phyloP scores from a whole-genome alignment of 2,329 filamentous ascomycete species.

The Trichoderma atroviride region DNA sequence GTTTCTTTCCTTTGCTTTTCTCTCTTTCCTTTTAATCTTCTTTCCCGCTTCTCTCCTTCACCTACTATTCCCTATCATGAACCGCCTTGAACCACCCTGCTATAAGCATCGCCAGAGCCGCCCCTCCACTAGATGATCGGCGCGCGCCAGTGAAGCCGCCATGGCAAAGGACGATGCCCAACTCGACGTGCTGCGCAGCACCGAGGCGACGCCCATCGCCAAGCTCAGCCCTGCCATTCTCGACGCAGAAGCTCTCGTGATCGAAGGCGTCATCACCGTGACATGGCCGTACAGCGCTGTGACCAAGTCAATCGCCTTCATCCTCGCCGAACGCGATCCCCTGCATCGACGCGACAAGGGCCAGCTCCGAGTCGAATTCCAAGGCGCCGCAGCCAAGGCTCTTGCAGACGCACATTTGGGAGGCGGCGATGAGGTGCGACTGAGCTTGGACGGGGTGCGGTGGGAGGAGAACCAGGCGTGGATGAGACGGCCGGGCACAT shows the following conservation, averaged over 20 bases:
- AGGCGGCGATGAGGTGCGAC: slow-evolving; percentile 74
- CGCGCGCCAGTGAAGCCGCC: slow-evolving; percentile 23
- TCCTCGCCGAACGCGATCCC: slow-evolving; percentile 83
- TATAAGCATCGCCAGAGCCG: slow-evolving; percentile 16
- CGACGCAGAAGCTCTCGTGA: slow-evolving; percentile 45
- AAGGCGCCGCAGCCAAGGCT: slow-evolving; percentile 68
- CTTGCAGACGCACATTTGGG: slow-evolving; percentile 69
- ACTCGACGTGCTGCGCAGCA: slow-evolving; percentile 34
- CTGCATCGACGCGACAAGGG: slow-evolving; percentile 75
- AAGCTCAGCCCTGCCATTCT: slow-evolving; percentile 54
- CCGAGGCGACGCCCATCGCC: slow-evolving; percentile 55
- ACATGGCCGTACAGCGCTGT: slow-evolving; percentile 90
- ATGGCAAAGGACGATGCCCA: slow-evolving; percentile 35
- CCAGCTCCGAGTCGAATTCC: slow-evolving; percentile 78
- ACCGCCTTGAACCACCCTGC: neutral
- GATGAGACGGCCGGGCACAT: slow-evolving; percentile 51
- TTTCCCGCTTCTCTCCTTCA: neutral
- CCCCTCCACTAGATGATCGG: slow-evolving; percentile 18
- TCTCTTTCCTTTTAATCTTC: neutral
- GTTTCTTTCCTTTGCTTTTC: neutral
- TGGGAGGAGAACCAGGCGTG: slow-evolving; percentile 61
- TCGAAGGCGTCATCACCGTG: slow-evolving; percentile 78
- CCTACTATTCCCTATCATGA: slow-evolving; percentile 7
- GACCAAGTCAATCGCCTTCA: slow-evolving; percentile 71
- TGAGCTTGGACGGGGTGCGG: slow-evolving; percentile 69